phyloP scores from a whole-genome alignment of 805 yeast genomes.

The Pichia pseudocactophila region DNA sequence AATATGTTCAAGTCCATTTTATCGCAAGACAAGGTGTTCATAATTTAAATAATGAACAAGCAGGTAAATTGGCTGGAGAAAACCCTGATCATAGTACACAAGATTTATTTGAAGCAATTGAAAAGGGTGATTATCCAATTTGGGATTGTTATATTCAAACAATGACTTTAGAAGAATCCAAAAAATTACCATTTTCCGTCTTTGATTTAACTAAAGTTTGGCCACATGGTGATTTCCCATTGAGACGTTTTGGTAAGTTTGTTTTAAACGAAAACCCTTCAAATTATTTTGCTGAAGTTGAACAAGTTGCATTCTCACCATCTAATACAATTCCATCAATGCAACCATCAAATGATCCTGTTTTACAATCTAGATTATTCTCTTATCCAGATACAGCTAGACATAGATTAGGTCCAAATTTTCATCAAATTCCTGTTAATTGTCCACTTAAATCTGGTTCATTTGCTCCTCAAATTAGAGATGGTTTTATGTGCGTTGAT shows the following conservation, averaged over 20 bases:
- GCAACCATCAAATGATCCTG: constrained; percentile 80
- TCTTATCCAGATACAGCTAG: constrained; percentile 83
- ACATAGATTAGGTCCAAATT: constrained; percentile 71
- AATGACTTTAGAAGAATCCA: constrained; percentile 78
- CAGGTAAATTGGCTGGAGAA: constrained; percentile 56
- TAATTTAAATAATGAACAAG: constrained; percentile 54
- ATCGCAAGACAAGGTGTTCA: constrained; percentile 48
- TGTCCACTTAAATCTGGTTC: constrained; percentile 57
- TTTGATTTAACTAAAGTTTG: constrained; percentile 88
- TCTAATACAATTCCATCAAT: constrained; percentile 78
- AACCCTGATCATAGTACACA: constrained; percentile 79
- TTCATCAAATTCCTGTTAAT: constrained; percentile 80
- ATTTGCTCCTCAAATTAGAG: constrained; percentile 69
- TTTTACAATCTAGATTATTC: constrained; percentile 70
- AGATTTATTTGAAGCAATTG: constrained; percentile 73
- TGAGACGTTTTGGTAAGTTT: constrained; percentile 77
- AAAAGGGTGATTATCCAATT: constrained; percentile 66
- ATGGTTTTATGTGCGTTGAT: constrained; percentile 64
- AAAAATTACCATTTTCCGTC: constrained; percentile 67
- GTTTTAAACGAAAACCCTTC: constrained; percentile 74
- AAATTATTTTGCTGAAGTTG: constrained; percentile 82
- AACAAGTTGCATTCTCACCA: constrained; percentile 81
- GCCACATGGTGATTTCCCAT: constrained; percentile 82
- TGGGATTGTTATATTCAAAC: constrained; percentile 84
- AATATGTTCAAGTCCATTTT: constrained; percentile 71